Percentiles rank a stretch among this genome's conserved stretches.
Conservation (phyloP, 2,329 filamentous ascomycete genomes). For the Neofusicoccum ribis region DNA sequence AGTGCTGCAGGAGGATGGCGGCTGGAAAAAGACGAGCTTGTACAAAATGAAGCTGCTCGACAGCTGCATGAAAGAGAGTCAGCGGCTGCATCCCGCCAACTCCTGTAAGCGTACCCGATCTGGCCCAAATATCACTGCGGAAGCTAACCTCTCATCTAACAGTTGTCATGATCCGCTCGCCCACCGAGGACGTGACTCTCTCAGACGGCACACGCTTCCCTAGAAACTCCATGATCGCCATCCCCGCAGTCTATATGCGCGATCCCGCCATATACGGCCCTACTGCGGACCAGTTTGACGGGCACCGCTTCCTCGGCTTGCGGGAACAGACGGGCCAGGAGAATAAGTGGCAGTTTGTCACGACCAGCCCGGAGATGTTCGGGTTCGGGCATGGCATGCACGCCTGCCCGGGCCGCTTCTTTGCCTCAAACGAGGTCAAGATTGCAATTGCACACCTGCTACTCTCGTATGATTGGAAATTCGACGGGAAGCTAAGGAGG, state of each 20-base stretch:
- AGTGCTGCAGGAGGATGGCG: conserved; percentile 18
- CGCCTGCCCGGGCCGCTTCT: conserved; percentile 36
- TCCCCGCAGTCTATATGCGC: conserved; percentile 9
- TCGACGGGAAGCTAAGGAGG: background rate
- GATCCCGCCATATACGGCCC: conserved; percentile 16
- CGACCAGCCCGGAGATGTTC: conserved; percentile 25
- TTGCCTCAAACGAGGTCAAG: conserved; percentile 36
- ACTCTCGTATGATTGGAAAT: conserved; percentile 31
- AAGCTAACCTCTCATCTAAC: background rate
- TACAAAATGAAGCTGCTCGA: conserved; percentile 23
- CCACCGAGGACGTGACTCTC: conserved; percentile 22
- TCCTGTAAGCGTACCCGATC: background rate
- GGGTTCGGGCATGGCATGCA: conserved; percentile 34
- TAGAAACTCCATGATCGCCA: conserved; percentile 20
- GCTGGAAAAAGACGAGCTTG: conserved; percentile 19
- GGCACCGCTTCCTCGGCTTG: conserved; percentile 17
- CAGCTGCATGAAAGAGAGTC: conserved; percentile 25
- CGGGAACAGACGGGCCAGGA: conserved; percentile 1
- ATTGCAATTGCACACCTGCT: conserved; percentile 31
- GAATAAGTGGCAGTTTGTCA: conserved; percentile 30
- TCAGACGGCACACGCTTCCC: conserved; percentile 22
- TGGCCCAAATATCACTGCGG: too few species aligned
- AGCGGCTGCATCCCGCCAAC: conserved; percentile 19
- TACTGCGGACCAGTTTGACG: conserved; percentile 22
- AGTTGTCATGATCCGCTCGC: conserved; percentile 13